Percentiles rank a stretch among this genome's conserved stretches.
phyloP scores from a whole-genome alignment of 306 rosid genomes.

The Sicyos baderoa region DNA sequence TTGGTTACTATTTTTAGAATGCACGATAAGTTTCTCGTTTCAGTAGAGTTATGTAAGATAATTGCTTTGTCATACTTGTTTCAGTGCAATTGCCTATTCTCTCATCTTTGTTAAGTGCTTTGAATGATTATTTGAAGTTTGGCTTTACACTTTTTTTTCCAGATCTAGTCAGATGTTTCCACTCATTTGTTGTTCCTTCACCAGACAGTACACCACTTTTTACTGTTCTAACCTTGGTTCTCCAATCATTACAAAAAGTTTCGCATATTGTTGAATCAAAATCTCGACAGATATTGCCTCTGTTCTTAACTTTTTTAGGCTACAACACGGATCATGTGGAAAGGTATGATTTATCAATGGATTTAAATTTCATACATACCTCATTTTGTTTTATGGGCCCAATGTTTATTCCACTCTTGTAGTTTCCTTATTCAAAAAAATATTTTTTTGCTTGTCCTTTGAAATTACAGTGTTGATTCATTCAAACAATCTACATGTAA shows the following conservation, averaged over 20 bases:
- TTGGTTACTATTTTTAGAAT: constrained; percentile 3
- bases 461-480: constrained; percentile 57
- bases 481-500: constrained; percentile 58
- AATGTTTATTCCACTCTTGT: constrained; percentile 13
- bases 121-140: neutral
- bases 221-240: constrained; percentile 52
- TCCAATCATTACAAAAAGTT: constrained; percentile 64
- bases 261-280: constrained; percentile 51
- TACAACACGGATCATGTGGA: constrained; percentile 38
- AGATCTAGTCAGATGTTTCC: constrained; percentile 57
- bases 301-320: constrained; percentile 72
- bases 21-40: neutral
- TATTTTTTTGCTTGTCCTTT: constrained; percentile 26
- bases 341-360: constrained; percentile 50
- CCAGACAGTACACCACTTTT: constrained; percentile 55
- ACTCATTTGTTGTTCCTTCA: constrained; percentile 33
- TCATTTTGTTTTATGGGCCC: neutral
- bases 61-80: neutral
- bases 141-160: constrained; percentile 25
- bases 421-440: constrained; percentile 7
- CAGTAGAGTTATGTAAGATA: neutral
- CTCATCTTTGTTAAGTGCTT: neutral
- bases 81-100: neutral
- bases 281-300: constrained; percentile 50
- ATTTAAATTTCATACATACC: neutral